Percentiles rank a stretch among this genome's conserved stretches.
These are phyloP conservation scores for Fusarium albidum DNA, from an alignment of 2,329 filamentous ascomycete species.

Conservation along the genomic window DNA sequence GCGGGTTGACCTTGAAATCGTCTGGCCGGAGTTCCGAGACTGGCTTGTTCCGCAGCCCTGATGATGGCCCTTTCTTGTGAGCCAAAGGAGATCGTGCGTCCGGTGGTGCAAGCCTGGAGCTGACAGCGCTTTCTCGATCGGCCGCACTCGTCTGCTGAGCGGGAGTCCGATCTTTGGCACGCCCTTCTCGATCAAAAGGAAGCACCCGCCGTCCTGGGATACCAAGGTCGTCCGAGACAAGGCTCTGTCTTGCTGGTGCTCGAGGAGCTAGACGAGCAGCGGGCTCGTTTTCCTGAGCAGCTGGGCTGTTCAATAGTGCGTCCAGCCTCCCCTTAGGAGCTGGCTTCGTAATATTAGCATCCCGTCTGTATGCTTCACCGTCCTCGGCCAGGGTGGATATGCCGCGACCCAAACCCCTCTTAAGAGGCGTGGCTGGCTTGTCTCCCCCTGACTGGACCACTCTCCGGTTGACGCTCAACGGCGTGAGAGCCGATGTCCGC, in stretches of 20 bases:
- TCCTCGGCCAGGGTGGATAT: constrained; percentile 59
- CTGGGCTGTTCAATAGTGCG: constrained; percentile 45
- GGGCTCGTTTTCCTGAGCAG: constrained; percentile 31
- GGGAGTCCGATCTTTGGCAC: constrained; percentile 18
- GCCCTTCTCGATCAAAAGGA: constrained; percentile 43
- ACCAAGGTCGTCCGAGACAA: constrained; percentile 35
- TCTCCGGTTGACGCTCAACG: constrained; percentile 48
- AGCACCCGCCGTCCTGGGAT: constrained; percentile 53
- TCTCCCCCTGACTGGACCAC: constrained; percentile 32
- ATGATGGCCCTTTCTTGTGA: constrained; percentile 34
- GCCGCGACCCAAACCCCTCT: constrained; percentile 43
- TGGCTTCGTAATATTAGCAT: constrained; percentile 10
- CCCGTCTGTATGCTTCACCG: constrained; percentile 46
- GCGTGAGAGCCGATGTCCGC: constrained; percentile 46
- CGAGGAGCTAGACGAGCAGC: constrained; percentile 40
- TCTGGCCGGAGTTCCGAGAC: constrained; percentile 65
- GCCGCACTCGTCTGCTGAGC: constrained; percentile 18
- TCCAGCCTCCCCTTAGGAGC: constrained; percentile 43
- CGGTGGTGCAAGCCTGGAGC: constrained; percentile 19
- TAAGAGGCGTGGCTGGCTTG: constrained; percentile 29
- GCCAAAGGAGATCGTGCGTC: constrained; percentile 24
- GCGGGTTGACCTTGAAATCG: constrained; percentile 86
- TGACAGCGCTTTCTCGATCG: constrained; percentile 5
- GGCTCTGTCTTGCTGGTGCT: constrained; percentile 24
- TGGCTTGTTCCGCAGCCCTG: constrained; percentile 65